Evolutionary conservation across 257 asterid genomes (phyloP).

Genomic region (Fraxinus pennsylvanica): DNA sequence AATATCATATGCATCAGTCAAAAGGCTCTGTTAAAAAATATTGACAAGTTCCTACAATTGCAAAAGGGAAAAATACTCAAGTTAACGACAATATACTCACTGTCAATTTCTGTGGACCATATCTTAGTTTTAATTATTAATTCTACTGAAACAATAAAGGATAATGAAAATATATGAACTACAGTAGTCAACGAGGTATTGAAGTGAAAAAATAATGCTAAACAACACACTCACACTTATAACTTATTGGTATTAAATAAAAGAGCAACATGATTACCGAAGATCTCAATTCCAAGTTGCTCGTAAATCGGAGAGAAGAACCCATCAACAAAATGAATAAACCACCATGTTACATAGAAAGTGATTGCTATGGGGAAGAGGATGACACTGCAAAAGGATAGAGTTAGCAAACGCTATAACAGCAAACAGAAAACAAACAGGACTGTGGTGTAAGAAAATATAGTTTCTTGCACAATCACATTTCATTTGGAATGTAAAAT

Average conservation of each 20-base stretch:
- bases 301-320: conserved; percentile 10
- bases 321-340: conserved; percentile 4
- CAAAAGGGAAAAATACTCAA: neutral
- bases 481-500: neutral
- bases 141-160: neutral
- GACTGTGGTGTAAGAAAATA: neutral
- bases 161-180: neutral
- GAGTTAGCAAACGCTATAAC: neutral
- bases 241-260: neutral
- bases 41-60: neutral
- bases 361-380: conserved; percentile 49
- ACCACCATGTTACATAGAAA: conserved; percentile 35
- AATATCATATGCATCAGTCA: neutral
- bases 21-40: neutral
- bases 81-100: neutral
- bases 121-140: neutral
- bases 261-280: conserved; percentile 33
- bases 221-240: neutral
- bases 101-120: neutral
- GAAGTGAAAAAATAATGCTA: neutral
- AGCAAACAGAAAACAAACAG: neutral
- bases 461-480: neutral
- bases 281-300: conserved; percentile 10
- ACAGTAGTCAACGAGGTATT: neutral
- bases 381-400: conserved; percentile 44